Evolutionary conservation across 2,329 filamentous ascomycete genomes (phyloP), one percentile per base, ranked within the genome.

Genomic region (Triangularia verruculosa): DNA sequence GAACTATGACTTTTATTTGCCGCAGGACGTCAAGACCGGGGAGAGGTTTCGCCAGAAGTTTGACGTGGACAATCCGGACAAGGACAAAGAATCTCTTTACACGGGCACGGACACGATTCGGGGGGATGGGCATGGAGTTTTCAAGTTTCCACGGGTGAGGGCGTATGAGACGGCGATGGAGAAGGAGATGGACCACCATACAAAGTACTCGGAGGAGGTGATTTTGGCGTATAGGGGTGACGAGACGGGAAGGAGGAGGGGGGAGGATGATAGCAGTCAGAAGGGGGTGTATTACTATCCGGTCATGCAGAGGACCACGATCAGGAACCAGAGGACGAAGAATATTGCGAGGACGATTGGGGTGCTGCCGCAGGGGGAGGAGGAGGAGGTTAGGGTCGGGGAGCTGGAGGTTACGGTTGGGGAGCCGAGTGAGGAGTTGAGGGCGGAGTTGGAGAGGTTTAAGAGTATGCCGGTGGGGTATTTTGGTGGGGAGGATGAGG

Each of bases 231-330:
- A 83, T 70, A 81, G 85, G 69, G 82, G 86, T 66, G 82, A 83
- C 66, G 81, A 71, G 20, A 72, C 70, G 54, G 65, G 54, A 27
- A n/a, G 75, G 24, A 70, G 76, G 57, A 73, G 65, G 55, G 63
- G 63, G 28, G 58, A 67, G 39, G 79, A 82, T 66, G 80, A 80
- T 58, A 75, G 77, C 62, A 73, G 77, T 57, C 80, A 85, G 67
- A 85, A 84, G 73, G 87, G 82, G 6, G 84, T 83, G 12, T 89
- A 87, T 74, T 90, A 89, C 75, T 90, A 89, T 70, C 88, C 88
- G 3, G 81, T 90, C 66, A 84, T 89, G 76, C 86, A 89, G 74
- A 83, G 85, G 61, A 85, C 82, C 55, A 80, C 81, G 22, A 85
- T 90, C 70, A 80, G 86, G 53, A 86, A 85, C 28, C 86, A 88